Conservation (phyloP, 2,329 filamentous ascomycete genomes). For the Didymella keratinophila region DNA sequence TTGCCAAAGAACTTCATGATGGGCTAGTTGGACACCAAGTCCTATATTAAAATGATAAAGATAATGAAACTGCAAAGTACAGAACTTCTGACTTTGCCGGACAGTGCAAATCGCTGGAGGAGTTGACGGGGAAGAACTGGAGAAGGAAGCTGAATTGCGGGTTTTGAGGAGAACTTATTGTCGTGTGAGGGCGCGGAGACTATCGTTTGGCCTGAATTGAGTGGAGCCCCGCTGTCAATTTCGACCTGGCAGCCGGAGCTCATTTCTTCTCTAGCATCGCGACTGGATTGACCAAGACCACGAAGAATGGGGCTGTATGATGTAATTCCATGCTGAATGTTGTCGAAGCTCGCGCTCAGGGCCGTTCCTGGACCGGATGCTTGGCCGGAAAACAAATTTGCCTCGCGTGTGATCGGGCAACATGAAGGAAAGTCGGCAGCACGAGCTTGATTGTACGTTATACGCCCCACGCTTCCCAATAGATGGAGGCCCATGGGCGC, state of each 20-base stretch:
- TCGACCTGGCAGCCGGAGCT: slow-evolving; percentile 26
- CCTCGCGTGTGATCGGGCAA: slow-evolving; percentile 26
- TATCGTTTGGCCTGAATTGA: slow-evolving; percentile 24
- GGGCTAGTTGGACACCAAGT: slow-evolving; percentile 13
- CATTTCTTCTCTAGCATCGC: slow-evolving; percentile 26
- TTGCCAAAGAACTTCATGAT: slow-evolving; percentile 38
- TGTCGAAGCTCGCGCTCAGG: slow-evolving; percentile 20
- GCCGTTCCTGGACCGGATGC: slow-evolving; percentile 12
- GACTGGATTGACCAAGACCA: slow-evolving; percentile 29
- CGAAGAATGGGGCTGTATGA: slow-evolving; percentile 32
- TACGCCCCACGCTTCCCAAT: slow-evolving; percentile 22
- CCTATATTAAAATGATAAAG: slow-evolving; percentile 10
- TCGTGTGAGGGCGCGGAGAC: slow-evolving; percentile 29
- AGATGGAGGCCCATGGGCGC: slow-evolving; percentile 24
- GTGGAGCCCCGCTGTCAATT: slow-evolving; percentile 36
- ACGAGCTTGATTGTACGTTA: slow-evolving; percentile 21
- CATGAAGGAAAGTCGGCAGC: slow-evolving; percentile 18
- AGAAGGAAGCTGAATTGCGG: slow-evolving; percentile 26
- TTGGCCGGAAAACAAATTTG: slow-evolving; percentile 19
- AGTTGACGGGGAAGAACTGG: slow-evolving; percentile 22
- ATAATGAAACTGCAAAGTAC: slow-evolving; percentile 10
- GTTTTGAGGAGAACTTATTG: slow-evolving; percentile 35
- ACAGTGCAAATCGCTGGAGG: slow-evolving; percentile 23
- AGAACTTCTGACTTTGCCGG: slow-evolving; percentile 13
- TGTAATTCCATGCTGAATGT: slow-evolving; percentile 29